Base-by-base conservation (phyloP, 169 alveolate genomes). In the Plasmodium cynomolgi region DNA sequence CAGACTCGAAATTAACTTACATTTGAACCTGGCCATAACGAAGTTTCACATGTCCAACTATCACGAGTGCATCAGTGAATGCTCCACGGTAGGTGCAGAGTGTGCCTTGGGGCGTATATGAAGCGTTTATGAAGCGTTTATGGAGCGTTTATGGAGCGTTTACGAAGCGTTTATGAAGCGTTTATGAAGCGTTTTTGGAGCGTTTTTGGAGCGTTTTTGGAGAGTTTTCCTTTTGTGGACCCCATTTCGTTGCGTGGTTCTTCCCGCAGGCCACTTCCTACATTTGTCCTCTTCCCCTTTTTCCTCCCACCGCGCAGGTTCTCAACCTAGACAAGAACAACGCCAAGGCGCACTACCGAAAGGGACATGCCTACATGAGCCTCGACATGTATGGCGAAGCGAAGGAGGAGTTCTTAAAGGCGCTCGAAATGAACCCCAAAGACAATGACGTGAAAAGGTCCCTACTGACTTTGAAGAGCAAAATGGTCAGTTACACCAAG, bases 291-390 rank as follows among this genome's bases (percentile, higher is more conserved):
- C n/a, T n/a, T 62, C 44, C 44, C 39, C 39, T 20, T n/a, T 7
- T 83, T 26, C 29, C n/a, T 17, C 26, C 62, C 23, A 50, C 62
- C 23, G 8, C 8, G 26, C 41, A 90, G 94, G 94, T 90, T 2
- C 80, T 90, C 71, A 81, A 58, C 47, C 41, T 90, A 0, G 94
- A 90, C 85, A 79, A 81, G 62, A 81, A 90, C 54, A 90, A 90
- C 50, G 84, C 56, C 31, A 90, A 90, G 44, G 94, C 94, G 15
- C 74, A 80, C 62, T 90, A 90, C 91, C 73, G 94, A 81, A 90
- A 62, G 23, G 94, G 94, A 4, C 90, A 90, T n/a, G 94, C 94
- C 31, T 90, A 90, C 73, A 90, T 90, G 94, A 74, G 91, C 84
- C 68, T 90, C 7, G 91, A 90, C 33, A 41, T 90, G 44, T 90